phyloP scores from a whole-genome alignment of 257 asterid species.

The Gentiana dahurica region DNA sequence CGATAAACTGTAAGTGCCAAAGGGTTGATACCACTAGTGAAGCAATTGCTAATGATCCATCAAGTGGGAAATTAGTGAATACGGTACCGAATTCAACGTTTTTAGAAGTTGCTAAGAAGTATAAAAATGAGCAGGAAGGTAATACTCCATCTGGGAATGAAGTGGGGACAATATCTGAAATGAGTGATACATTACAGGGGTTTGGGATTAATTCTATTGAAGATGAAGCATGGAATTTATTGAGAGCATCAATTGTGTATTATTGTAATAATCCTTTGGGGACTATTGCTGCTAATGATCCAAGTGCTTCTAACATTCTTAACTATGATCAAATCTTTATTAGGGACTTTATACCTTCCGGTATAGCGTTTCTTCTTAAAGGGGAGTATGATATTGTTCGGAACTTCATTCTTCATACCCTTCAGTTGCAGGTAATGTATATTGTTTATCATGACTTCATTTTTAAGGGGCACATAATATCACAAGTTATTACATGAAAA shows the following conservation, averaged over 20 bases:
- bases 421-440: constrained; percentile 69
- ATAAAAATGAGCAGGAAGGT: too few relatives aligned
- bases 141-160: constrained; percentile 15
- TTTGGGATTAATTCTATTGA: constrained; percentile 31
- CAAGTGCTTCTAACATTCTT: constrained; percentile 47
- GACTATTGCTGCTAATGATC: constrained; percentile 65
- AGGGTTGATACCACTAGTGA: constrained; percentile 34
- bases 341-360: too few relatives aligned
- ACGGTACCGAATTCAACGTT: too few relatives aligned
- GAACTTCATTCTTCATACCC: constrained; percentile 71
- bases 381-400: constrained; percentile 71
- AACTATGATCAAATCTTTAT: constrained; percentile 60
- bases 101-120: too few relatives aligned
- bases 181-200: constrained; percentile 5
- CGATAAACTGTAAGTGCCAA: constrained; percentile 42
- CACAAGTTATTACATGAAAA: too few relatives aligned
- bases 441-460: too few relatives aligned
- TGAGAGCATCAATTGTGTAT: constrained; percentile 42
- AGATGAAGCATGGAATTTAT: constrained; percentile 73
- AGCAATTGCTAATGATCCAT: constrained; percentile 22
- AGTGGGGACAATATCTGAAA: constrained; percentile 17
- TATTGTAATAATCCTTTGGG: too few relatives aligned
- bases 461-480: too few relatives aligned
- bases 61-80: too few relatives aligned
- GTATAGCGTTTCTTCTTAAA: too few relatives aligned